phyloP scores from a whole-genome alignment of 2,329 filamentous ascomycete species.

The Sporothrix inflata region DNA sequence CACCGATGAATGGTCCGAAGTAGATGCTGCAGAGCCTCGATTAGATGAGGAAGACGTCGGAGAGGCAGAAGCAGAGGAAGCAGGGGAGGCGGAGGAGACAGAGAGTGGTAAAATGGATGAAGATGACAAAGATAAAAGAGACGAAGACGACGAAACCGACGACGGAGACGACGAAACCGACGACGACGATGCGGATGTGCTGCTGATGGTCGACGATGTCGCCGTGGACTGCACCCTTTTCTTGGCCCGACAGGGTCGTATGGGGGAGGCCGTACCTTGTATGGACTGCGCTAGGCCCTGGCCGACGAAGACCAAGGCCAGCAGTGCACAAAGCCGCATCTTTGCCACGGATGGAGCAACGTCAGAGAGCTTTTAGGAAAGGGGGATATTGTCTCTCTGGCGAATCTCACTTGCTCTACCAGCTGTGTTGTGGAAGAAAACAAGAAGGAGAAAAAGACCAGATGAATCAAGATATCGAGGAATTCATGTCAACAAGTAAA shows the following conservation, averaged over 20 bases:
- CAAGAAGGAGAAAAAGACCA: no score
- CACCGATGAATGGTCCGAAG: no score
- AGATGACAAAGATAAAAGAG: not conserved
- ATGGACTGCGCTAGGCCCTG: not conserved
- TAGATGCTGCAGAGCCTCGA: no score
- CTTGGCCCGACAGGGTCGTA: not conserved
- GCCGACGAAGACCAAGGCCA: not conserved
- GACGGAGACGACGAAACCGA: not conserved
- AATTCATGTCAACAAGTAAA: no score
- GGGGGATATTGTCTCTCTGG: no score
- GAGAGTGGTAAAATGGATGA: not conserved
- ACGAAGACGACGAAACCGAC: no score
- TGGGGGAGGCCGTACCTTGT: not conserved
- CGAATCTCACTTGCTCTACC: no score
- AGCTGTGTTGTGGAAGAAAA: no score
- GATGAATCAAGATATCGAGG: no score
- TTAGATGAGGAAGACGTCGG: not conserved
- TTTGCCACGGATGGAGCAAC: no score
- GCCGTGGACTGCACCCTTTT: not conserved
- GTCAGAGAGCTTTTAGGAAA: no score
- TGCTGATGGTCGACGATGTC: not conserved
- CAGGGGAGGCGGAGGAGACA: not conserved
- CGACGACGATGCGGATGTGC: not conserved
- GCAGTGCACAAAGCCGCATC: not conserved
- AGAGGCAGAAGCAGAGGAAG: not conserved